Conservation (phyloP, 1,139 yeast species). For the Blastobotrys capitulatus region DNA sequence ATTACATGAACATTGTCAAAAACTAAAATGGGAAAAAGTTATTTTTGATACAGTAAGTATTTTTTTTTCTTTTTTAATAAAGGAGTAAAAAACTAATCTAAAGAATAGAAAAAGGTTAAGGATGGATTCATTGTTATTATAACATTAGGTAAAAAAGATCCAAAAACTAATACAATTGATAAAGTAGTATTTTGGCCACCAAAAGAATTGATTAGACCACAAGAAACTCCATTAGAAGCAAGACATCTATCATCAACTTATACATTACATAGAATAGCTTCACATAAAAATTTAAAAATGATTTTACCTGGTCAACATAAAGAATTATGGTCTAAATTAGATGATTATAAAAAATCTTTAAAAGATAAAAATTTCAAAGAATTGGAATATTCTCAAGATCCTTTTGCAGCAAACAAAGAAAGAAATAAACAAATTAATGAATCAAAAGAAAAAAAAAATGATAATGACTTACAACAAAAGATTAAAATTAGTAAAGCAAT, state of each 20-base stretch:
- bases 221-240: conserved; percentile 81
- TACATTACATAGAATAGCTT: conserved; percentile 73
- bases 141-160: conserved; percentile 64
- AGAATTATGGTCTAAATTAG: conserved; percentile 70
- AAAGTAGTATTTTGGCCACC: conserved; percentile 61
- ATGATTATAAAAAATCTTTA: conserved; percentile 38
- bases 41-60: conserved; percentile 59
- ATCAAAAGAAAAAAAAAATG: neutral
- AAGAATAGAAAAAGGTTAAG: conserved; percentile 35
- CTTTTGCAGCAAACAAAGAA: conserved; percentile 59
- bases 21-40: conserved; percentile 84
- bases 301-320: conserved; percentile 80
- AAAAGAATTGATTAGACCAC: conserved; percentile 46
- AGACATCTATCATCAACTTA: conserved; percentile 87
- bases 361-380: conserved; percentile 14
- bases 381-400: conserved; percentile 54
- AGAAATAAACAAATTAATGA: neutral
- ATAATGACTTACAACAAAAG: conserved; percentile 6
- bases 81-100: neutral
- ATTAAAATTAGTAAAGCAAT: conserved; percentile 10
- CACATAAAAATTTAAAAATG: conserved; percentile 78
- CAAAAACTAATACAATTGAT: conserved; percentile 68
- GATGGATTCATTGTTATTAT: conserved; percentile 60
- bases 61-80: neutral
- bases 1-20: conserved; percentile 83